Evolutionary conservation across 306 rosid genomes (phyloP).

Genomic region (Citrullus mucosospermus): DNA sequence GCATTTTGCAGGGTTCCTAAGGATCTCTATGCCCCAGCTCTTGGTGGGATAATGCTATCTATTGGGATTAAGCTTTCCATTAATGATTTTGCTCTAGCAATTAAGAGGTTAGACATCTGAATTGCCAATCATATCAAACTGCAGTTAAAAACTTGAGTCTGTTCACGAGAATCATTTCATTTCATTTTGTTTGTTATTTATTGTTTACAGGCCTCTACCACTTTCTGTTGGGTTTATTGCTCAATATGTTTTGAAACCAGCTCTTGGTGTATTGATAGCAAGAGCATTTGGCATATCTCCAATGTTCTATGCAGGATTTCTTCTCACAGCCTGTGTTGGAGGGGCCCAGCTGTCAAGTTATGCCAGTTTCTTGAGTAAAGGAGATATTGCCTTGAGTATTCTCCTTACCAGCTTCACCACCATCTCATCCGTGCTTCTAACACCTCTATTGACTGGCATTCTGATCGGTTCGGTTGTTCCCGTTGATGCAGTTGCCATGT

Average conservation of each 20-base stretch:
- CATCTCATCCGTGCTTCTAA: constrained; percentile 66
- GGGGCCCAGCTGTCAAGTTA: constrained; percentile 96
- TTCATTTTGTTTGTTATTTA: constrained; percentile 19
- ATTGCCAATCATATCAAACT: constrained; percentile 5
- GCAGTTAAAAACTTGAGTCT: constrained; percentile 12
- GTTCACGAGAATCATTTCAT: constrained; percentile 21
- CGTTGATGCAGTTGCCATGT: constrained; percentile 85
- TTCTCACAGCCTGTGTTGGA: constrained; percentile 81
- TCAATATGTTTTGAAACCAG: constrained; percentile 79
- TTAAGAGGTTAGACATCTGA: constrained; percentile 38
- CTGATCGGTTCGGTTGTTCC: constrained; percentile 88
- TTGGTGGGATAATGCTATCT: constrained; percentile 98
- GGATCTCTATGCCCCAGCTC: constrained; percentile 91
- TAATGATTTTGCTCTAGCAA: constrained; percentile 84
- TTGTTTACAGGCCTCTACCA: constrained; percentile 68
- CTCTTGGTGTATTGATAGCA: constrained; percentile 66
- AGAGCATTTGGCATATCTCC: constrained; percentile 55
- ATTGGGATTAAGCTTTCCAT: constrained; percentile 81
- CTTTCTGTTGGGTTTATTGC: constrained; percentile 64
- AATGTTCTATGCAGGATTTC: constrained; percentile 78
- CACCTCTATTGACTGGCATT: constrained; percentile 73
- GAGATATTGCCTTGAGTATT: constrained; percentile 86
- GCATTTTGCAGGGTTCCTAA: constrained; percentile 73
- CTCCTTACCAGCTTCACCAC: constrained; percentile 88
- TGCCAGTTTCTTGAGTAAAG: constrained; percentile 89